Conservation (phyloP, 192 early-diverging fungal species). For the Chytriomyces confervae region DNA sequence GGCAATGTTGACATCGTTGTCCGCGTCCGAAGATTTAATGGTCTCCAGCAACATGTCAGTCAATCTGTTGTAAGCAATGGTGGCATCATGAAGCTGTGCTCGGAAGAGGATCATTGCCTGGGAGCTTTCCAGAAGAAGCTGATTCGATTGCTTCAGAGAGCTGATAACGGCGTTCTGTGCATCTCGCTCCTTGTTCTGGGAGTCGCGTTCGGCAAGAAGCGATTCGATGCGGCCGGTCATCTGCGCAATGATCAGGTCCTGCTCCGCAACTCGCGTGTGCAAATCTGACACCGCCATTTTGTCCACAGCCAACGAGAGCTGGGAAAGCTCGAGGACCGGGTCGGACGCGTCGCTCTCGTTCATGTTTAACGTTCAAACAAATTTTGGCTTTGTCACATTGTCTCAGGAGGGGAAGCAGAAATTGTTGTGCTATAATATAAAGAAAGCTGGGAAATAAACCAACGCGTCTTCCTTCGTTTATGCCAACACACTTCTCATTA, state of each 20-base stretch:
- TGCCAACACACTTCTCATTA: constrained; percentile 57
- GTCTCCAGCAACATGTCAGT: background rate
- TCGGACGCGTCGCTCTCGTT: background rate
- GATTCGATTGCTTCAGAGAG: constrained; percentile 3
- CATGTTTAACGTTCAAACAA: background rate
- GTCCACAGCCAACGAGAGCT: background rate
- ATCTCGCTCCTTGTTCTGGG: background rate
- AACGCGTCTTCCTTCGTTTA: constrained; percentile 4
- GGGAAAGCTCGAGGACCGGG: constrained; percentile 2
- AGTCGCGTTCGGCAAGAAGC: background rate
- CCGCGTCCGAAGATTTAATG: background rate
- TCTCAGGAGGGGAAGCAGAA: background rate
- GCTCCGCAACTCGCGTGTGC: background rate
- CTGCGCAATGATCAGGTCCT: background rate
- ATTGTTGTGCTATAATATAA: no score
- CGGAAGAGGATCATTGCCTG: constrained; percentile 1
- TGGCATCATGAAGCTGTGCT: background rate
- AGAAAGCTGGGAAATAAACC: background rate
- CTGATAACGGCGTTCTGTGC: background rate
- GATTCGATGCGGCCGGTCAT: background rate
- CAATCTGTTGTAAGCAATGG: background rate
- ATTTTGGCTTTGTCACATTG: background rate
- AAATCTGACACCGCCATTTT: background rate
- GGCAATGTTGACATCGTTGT: no score
- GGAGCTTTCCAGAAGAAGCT: constrained; percentile 18